Evolutionary conservation across 257 asterid genomes (phyloP).

Genomic region (Avicennia marina): DNA sequence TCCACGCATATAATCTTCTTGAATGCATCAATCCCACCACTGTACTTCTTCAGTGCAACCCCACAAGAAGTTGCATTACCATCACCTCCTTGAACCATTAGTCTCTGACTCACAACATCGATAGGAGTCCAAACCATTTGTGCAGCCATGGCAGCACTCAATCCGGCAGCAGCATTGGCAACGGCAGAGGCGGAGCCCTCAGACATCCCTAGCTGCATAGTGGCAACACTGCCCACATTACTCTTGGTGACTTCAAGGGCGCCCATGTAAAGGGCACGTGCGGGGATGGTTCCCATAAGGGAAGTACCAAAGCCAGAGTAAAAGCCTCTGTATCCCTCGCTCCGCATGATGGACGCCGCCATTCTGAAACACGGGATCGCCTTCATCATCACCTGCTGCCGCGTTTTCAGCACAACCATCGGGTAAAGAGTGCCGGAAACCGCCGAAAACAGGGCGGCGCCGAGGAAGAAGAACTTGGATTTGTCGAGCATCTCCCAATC

Average conservation of each 20-base stretch:
- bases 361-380: slow-evolving; percentile 55
- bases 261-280: slow-evolving; percentile 95
- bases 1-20: slow-evolving; percentile 61
- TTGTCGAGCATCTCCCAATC: slow-evolving; percentile 98
- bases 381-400: slow-evolving; percentile 74
- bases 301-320: slow-evolving; percentile 92
- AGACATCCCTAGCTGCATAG: slow-evolving; percentile 52
- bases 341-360: slow-evolving; percentile 55
- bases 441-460: slow-evolving; percentile 90
- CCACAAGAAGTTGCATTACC: slow-evolving; percentile 21
- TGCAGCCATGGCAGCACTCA: slow-evolving; percentile 95
- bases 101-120: slow-evolving; percentile 93
- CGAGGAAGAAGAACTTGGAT: slow-evolving; percentile 88
- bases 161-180: slow-evolving; percentile 94
- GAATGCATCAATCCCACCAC: slow-evolving; percentile 85
- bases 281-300: slow-evolving; percentile 87
- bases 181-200: slow-evolving; percentile 72
- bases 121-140: slow-evolving; percentile 97
- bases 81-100: slow-evolving; percentile 83
- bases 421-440: slow-evolving; percentile 80
- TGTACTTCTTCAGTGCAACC: slow-evolving; percentile 55
- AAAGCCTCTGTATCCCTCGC: slow-evolving; percentile 76
- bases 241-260: slow-evolving; percentile 94
- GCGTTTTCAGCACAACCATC: slow-evolving; percentile 74
- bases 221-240: slow-evolving; percentile 59